These are phyloP conservation scores for Schwanniomyces vanrijiae DNA, from an alignment of 805 yeast species.

Conservation along the genomic window DNA sequence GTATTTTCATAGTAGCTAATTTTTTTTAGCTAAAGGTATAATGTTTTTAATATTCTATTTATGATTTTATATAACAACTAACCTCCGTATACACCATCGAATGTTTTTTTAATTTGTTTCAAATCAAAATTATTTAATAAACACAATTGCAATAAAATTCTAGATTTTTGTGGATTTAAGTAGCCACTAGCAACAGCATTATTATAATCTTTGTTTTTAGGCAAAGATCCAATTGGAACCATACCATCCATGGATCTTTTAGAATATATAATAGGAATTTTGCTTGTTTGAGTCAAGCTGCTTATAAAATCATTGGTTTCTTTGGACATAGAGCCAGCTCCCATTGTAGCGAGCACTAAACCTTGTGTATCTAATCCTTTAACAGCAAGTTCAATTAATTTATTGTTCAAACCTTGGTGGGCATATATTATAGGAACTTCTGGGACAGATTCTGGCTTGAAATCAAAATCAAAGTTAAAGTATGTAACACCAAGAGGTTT, in stretches of 20 bases:
- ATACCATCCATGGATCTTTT: conserved; percentile 71
- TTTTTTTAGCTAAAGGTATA: not conserved
- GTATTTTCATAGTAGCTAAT: not conserved
- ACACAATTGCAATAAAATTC: conserved; percentile 59
- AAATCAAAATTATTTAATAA: conserved; percentile 40
- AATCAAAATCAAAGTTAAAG: conserved; percentile 35
- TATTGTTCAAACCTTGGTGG: conserved; percentile 58
- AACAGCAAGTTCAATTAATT: conserved; percentile 46
- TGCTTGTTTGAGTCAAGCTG: conserved; percentile 32
- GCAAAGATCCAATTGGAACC: conserved; percentile 56
- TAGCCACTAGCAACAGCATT: conserved; percentile 64
- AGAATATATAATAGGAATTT: conserved; percentile 60
- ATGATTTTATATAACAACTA: conserved; percentile 10
- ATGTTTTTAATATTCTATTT: conserved; percentile 1
- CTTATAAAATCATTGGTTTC: conserved; percentile 46
- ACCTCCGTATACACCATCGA: conserved; percentile 56
- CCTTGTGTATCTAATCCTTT: conserved; percentile 50
- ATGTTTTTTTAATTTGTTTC: conserved; percentile 42
- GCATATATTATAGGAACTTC: conserved; percentile 59
- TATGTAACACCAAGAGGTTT: conserved; percentile 51
- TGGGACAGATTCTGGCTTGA: conserved; percentile 22
- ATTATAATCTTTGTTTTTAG: conserved; percentile 22
- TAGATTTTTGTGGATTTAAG: conserved; percentile 63
- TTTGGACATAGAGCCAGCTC: conserved; percentile 65
- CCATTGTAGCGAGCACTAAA: conserved; percentile 66